These are phyloP conservation scores for Aspergillus taichungensis DNA, from an alignment of 495 filamentous ascomycete species.

Conservation along the genomic window DNA sequence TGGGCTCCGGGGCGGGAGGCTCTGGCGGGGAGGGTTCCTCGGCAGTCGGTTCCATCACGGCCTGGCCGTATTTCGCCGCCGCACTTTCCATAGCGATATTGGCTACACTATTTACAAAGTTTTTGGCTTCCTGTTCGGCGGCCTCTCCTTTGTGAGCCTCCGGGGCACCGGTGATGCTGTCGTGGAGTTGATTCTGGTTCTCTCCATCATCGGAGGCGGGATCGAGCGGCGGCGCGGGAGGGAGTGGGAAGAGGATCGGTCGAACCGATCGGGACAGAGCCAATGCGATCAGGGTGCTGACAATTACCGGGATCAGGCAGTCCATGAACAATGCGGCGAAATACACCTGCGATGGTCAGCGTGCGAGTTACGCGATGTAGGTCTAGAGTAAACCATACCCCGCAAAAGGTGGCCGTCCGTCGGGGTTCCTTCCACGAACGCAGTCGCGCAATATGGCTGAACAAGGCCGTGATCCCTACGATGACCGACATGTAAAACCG, in stretches of 20 bases:
- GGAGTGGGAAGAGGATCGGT: slow-evolving; percentile 63
- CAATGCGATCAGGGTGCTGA: slow-evolving; percentile 50
- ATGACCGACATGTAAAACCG: slow-evolving; percentile 76
- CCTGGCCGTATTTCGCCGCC: slow-evolving; percentile 58
- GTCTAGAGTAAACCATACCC: slow-evolving; percentile 26
- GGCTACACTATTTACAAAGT: slow-evolving; percentile 67
- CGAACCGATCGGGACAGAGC: slow-evolving; percentile 58
- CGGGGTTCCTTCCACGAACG: slow-evolving; percentile 71
- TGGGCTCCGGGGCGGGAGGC: slow-evolving; percentile 47
- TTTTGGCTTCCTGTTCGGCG: slow-evolving; percentile 75
- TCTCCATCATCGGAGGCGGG: slow-evolving; percentile 37
- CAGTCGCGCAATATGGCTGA: slow-evolving; percentile 66
- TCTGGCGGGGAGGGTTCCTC: slow-evolving; percentile 49
- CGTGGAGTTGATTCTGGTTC: slow-evolving; percentile 23
- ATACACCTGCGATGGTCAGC: slow-evolving; percentile 46
- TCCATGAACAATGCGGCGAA: slow-evolving; percentile 66
- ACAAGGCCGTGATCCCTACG: slow-evolving; percentile 54
- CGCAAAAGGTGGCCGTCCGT: slow-evolving; percentile 59
- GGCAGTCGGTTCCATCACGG: slow-evolving; percentile 32
- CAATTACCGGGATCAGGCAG: slow-evolving; percentile 51
- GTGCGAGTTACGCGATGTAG: too few relatives aligned
- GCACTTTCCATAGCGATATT: slow-evolving; percentile 67
- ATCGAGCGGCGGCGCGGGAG: slow-evolving; percentile 62
- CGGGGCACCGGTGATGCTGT: slow-evolving; percentile 71
- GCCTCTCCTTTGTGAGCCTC: slow-evolving; percentile 80